A percentile compares a stretch with the other conserved stretches of the same genome.
phyloP scores from a whole-genome alignment of 2,329 filamentous ascomycete genomes.

The Phaeomoniella chlamydospora region DNA sequence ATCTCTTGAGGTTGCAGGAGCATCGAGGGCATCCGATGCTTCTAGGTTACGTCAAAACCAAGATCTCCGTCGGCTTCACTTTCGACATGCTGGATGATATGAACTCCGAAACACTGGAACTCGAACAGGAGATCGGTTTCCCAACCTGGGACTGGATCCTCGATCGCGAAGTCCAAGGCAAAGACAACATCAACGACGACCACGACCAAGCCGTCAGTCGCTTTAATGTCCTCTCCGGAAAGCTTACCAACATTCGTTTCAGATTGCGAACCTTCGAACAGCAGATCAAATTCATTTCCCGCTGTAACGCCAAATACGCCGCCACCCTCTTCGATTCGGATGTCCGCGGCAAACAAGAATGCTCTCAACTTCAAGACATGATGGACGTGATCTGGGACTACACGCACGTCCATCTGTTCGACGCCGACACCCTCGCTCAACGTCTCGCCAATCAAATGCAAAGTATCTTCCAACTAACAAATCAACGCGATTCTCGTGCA shows the following conservation, averaged over 20 bases:
- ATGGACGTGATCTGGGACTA: slow-evolving; percentile 9
- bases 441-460: slow-evolving; percentile 8
- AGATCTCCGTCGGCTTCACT: slow-evolving; percentile 7
- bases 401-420: slow-evolving; percentile 7
- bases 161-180: slow-evolving; percentile 3
- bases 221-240: slow-evolving; percentile 8
- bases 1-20: slow-evolving; percentile 6
- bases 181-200: slow-evolving; percentile 1
- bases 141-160: slow-evolving; percentile 10
- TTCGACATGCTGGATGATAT: slow-evolving; percentile 9
- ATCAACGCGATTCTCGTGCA: slow-evolving; percentile 7
- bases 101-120: slow-evolving; percentile 8
- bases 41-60: slow-evolving; percentile 9
- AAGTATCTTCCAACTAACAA: slow-evolving; percentile 6
- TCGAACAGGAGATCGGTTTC: slow-evolving; percentile 8
- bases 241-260: slow-evolving; percentile 9
- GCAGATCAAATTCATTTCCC: slow-evolving; percentile 8
- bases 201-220: slow-evolving; percentile 7
- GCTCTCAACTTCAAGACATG: slow-evolving; percentile 5
- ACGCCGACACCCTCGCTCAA: slow-evolving; percentile 8
- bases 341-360: slow-evolving; percentile 5
- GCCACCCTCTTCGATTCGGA: slow-evolving; percentile 1
- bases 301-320: slow-evolving; percentile 6
- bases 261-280: slow-evolving; percentile 7
- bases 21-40: slow-evolving; percentile 10